phyloP scores from a whole-genome alignment of 2,329 filamentous ascomycete genomes.

The Sporothrix euskadiensis region DNA sequence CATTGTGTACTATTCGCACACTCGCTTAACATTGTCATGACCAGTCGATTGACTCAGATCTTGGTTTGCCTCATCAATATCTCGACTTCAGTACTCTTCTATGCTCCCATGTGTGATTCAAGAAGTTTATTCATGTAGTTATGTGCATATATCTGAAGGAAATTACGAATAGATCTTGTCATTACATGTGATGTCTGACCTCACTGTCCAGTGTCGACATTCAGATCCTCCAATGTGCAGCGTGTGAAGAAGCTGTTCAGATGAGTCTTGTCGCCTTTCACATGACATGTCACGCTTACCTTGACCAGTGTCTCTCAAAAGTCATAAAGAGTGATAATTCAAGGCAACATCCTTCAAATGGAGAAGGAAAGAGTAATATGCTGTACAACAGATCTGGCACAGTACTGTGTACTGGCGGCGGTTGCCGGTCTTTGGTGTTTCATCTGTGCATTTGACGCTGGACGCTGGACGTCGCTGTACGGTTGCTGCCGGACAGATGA shows the following conservation, averaged over 20 bases:
- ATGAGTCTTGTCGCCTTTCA: background rate
- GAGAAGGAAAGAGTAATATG: background rate
- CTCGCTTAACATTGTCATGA: background rate
- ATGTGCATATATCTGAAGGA: too few species aligned
- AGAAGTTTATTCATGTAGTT: too few species aligned
- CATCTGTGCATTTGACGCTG: background rate
- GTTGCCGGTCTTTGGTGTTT: constrained; percentile 5
- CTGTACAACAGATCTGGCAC: background rate
- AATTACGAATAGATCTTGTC: too few species aligned
- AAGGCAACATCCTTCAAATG: too few species aligned
- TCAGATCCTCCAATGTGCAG: background rate
- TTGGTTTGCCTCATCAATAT: too few species aligned
- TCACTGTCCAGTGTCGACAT: background rate
- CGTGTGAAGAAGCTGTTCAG: background rate
- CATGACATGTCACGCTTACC: background rate
- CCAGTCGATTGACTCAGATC: too few species aligned
- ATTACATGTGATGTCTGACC: background rate
- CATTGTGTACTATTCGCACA: background rate
- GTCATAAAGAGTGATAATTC: too few species aligned
- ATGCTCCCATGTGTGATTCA: background rate
- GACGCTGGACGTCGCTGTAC: background rate
- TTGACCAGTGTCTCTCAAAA: too few species aligned
- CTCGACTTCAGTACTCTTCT: background rate
- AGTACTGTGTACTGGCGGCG: background rate
- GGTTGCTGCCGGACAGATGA: constrained; percentile 2